Base-by-base conservation (phyloP, 306 rosid genomes). In the Quercus robur region DNA sequence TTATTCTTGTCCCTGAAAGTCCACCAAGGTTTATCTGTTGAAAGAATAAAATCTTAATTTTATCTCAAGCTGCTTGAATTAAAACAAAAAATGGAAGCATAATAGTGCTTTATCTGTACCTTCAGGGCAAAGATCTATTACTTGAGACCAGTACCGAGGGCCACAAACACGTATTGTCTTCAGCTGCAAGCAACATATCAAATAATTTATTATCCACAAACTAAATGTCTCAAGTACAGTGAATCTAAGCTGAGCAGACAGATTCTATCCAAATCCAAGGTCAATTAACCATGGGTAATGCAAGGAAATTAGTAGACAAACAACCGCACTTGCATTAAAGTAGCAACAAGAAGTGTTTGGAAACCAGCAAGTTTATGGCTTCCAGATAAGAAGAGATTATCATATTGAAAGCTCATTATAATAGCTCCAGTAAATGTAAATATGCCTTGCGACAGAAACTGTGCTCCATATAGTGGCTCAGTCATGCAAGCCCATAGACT, bases 91-190 rank as follows among this genome's bases (percentile, higher is more conserved):
- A 84, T 26, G 58, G 26, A 51, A 52, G 80, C 30, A 80, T 75
- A 76, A 74, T n/a, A 67, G 69, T n/a, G 33, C 26, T 77, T 41
- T 74, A 70, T 76, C 59, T 41, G 75, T 78, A 92, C 99, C 99
- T 88, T 91, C 97, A 46, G 97, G 94, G 61, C 41, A 30, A 74
- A 93, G 93, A 69, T 93, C 97, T 78, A 94, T 85, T 41, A 87
- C 90, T 84, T 91, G 99, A 71, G 94, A 87, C 99, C 99, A 94
- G 82, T 93, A 94, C 78, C 97, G 97, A 80, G 97, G 99, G 73
- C 99, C 97, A 52, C 97, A 93, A 74, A 94, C 89, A 61, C 90
- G 91, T 80, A 94, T 86, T 63, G 81, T 86, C 88, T 94, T 93
- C 89, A 94, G 81, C 99, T 94, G 92, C 66, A 84, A 76, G 57